Conservation (phyloP, 495 filamentous ascomycete species). For the Aspergillus nidulans region DNA sequence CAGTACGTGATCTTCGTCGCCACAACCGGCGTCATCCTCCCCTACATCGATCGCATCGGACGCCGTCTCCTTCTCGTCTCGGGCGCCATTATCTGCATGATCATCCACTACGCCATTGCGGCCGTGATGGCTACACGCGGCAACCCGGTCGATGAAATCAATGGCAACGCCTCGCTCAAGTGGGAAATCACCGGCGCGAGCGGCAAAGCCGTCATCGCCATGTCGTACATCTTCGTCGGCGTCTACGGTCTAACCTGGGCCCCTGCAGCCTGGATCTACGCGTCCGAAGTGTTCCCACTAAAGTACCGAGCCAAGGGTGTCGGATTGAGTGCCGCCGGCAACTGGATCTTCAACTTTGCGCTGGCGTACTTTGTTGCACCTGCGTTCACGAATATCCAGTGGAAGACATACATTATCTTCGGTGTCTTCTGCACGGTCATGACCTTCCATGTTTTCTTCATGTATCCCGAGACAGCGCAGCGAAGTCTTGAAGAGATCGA, state of each 20-base stretch:
- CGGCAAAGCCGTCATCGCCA: slow-evolving; percentile 69
- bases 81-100: slow-evolving; percentile 65
- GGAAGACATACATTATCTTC: slow-evolving; percentile 72
- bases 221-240: slow-evolving; percentile 73
- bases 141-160: slow-evolving; percentile 51
- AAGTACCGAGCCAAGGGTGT: slow-evolving; percentile 71
- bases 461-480: slow-evolving; percentile 67
- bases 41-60: slow-evolving; percentile 72
- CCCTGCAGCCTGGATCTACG: slow-evolving; percentile 70
- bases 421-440: slow-evolving; percentile 63
- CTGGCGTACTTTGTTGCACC: slow-evolving; percentile 67
- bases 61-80: slow-evolving; percentile 64
- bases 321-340: slow-evolving; percentile 59
- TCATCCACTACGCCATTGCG: slow-evolving; percentile 62
- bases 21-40: slow-evolving; percentile 62
- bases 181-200: slow-evolving; percentile 57
- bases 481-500: slow-evolving; percentile 69
- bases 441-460: slow-evolving; percentile 60
- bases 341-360: slow-evolving; percentile 78
- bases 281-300: slow-evolving; percentile 70
- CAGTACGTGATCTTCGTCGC: slow-evolving; percentile 76
- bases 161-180: slow-evolving; percentile 62
- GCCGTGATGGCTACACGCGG: slow-evolving; percentile 45
- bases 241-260: slow-evolving; percentile 70
- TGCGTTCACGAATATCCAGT: slow-evolving; percentile 66